phyloP scores from a whole-genome alignment of 805 yeast species.

The Ogataea minuta region DNA sequence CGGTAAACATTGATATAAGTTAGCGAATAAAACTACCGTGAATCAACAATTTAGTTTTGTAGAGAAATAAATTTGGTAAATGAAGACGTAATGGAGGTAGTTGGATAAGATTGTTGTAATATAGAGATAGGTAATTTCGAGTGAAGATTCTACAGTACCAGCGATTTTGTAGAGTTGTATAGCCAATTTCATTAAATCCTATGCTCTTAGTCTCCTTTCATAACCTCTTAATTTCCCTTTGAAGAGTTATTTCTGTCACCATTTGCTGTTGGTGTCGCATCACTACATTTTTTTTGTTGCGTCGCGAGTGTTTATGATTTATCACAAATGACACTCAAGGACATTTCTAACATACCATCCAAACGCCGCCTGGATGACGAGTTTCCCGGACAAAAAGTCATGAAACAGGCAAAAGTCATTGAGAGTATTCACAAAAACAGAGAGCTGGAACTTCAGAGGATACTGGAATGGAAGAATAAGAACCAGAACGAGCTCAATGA shows the following conservation, averaged over 20 bases:
- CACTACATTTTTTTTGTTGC: conserved; percentile 9
- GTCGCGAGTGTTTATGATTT: conserved; percentile 7
- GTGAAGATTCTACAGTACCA: too few species aligned
- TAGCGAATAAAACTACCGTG: too few species aligned
- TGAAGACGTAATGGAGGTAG: too few species aligned
- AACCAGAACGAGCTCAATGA: conserved; percentile 26
- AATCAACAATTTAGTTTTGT: background rate
- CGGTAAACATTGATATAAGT: too few species aligned
- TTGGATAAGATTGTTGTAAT: too few species aligned
- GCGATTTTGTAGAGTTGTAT: too few species aligned
- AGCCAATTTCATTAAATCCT: too few species aligned
- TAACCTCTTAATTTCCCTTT: too few species aligned
- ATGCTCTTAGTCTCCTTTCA: too few species aligned
- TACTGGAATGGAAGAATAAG: conserved; percentile 15
- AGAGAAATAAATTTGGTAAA: too few species aligned
- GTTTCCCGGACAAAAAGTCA: conserved; percentile 4
- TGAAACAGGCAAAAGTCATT: conserved; percentile 13
- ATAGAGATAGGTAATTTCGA: too few species aligned
- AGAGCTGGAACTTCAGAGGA: conserved; percentile 17
- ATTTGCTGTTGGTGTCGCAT: too few species aligned
- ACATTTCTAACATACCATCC: conserved; percentile 8
- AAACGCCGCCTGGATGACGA: conserved; percentile 1
- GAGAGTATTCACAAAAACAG: conserved; percentile 16
- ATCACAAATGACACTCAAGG: conserved; percentile 11
- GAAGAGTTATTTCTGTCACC: background rate